Percentiles rank a stretch among this genome's conserved stretches.
Conservation (phyloP, 176 grass and related monocot species). For the Eragrostis curvula region DNA sequence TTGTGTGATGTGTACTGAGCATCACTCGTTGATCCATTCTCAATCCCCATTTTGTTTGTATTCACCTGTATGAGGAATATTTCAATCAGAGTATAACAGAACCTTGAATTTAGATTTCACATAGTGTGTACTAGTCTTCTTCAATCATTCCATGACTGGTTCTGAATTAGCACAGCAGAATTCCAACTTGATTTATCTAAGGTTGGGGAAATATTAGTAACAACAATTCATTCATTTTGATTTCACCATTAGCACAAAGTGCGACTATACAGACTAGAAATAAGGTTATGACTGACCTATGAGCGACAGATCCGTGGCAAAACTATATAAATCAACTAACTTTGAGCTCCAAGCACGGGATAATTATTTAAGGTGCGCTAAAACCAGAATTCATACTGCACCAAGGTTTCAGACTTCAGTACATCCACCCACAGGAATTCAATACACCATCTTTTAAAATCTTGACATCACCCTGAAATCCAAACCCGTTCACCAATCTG, state of each 20-base stretch:
- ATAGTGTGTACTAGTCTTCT: not conserved
- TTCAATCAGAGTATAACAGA: not conserved
- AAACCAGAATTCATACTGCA: constrained; percentile 1
- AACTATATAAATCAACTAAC: not conserved
- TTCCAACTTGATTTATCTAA: not conserved
- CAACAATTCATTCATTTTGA: not conserved
- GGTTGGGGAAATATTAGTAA: not conserved
- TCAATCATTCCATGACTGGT: not conserved
- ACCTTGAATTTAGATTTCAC: not conserved
- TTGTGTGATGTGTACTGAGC: not conserved
- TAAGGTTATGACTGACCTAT: not conserved
- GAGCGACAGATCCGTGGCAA: not conserved
- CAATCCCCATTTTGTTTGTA: constrained; percentile 44
- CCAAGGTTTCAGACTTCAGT: too few relatives aligned
- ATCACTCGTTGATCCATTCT: constrained; percentile 26
- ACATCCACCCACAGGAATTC: too few relatives aligned
- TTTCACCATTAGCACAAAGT: not conserved
- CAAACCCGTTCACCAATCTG: not conserved
- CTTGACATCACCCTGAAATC: not conserved
- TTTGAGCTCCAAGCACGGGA: not conserved
- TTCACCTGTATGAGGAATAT: constrained; percentile 16
- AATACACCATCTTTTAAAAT: not conserved
- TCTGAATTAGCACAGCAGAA: not conserved
- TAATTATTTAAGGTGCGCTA: not conserved
- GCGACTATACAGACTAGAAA: not conserved